Evolutionary conservation across 1,284 basidiomycete genomes (phyloP).

Genomic region (Microbotryum saponariae): DNA sequence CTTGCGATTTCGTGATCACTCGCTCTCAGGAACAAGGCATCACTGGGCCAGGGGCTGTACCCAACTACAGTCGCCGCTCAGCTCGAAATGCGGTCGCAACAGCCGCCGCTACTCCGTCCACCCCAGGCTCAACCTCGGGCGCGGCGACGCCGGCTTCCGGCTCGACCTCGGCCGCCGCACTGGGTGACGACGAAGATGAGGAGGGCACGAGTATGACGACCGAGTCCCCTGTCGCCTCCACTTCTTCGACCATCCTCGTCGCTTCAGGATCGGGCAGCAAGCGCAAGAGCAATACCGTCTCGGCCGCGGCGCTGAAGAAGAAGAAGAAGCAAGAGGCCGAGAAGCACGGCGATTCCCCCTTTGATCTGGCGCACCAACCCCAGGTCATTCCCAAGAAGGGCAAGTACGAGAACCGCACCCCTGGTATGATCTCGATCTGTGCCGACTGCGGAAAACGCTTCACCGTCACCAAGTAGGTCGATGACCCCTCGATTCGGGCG

Average conservation of each 20-base stretch:
- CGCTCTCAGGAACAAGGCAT: slow-evolving; percentile 63
- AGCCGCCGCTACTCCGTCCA: slow-evolving; percentile 18
- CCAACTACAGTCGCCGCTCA: slow-evolving; percentile 37
- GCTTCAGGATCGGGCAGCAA: not conserved
- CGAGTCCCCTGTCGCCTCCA: slow-evolving; percentile 1
- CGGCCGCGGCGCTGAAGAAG: slow-evolving; percentile 8
- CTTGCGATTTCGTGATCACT: too few relatives aligned
- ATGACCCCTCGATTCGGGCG: not conserved
- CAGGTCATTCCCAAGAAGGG: slow-evolving; percentile 16
- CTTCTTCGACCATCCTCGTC: not conserved
- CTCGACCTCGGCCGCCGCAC: slow-evolving; percentile 4
- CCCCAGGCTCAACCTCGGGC: slow-evolving; percentile 14
- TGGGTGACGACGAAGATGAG: not conserved
- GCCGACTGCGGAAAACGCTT: slow-evolving; percentile 75
- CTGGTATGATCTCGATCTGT: slow-evolving; percentile 75
- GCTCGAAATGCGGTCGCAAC: slow-evolving; percentile 46
- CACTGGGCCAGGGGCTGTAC: slow-evolving; percentile 55
- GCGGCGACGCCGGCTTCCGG: not conserved
- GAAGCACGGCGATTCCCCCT: slow-evolving; percentile 1
- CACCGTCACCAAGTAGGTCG: slow-evolving; percentile 63
- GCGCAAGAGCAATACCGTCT: not conserved
- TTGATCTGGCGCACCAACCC: slow-evolving; percentile 12
- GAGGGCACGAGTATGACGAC: not conserved
- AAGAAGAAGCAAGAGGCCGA: slow-evolving; percentile 12
- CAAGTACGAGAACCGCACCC: slow-evolving; percentile 33